Percentiles rank a stretch among this genome's conserved stretches.
Evolutionary conservation across 192 early-diverging fungal genomes (phyloP).

Genomic region (Chytriomyces confervae): DNA sequence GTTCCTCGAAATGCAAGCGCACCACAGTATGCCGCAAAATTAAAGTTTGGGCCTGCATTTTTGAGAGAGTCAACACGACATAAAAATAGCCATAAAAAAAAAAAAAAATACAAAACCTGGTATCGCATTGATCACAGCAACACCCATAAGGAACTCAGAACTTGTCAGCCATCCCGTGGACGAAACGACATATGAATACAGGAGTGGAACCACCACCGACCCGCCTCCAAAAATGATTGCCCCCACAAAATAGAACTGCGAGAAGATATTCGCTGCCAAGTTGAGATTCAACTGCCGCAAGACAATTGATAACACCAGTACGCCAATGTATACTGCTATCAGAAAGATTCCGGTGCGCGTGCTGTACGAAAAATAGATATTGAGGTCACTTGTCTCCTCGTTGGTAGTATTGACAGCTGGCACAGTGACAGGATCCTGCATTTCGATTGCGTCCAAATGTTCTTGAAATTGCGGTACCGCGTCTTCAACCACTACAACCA

Average conservation of each 20-base stretch:
- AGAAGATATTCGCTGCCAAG: slow-evolving; percentile 42
- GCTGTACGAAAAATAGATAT: slow-evolving; percentile 20
- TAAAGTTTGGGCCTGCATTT: slow-evolving; percentile 68
- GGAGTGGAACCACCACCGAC: slow-evolving; percentile 64
- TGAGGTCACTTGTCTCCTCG: not conserved
- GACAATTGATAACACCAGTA: slow-evolving; percentile 11
- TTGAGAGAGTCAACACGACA: slow-evolving; percentile 27
- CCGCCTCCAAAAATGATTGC: slow-evolving; percentile 71
- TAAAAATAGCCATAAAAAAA: slow-evolving; percentile 63
- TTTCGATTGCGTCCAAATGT: not conserved
- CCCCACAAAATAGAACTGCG: slow-evolving; percentile 65
- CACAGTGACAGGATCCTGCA: not conserved
- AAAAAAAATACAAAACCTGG: slow-evolving; percentile 66
- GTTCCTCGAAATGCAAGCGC: slow-evolving; percentile 56
- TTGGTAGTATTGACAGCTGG: not conserved
- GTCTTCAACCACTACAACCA: not conserved
- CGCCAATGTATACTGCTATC: slow-evolving; percentile 47
- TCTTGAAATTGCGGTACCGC: not conserved
- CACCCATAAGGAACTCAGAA: slow-evolving; percentile 65
- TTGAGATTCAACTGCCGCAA: slow-evolving; percentile 38
- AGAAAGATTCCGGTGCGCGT: slow-evolving; percentile 39
- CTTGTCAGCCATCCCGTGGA: slow-evolving; percentile 53
- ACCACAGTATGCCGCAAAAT: slow-evolving; percentile 69
- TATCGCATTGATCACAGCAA: slow-evolving; percentile 62
- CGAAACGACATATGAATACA: slow-evolving; percentile 53